Evolutionary conservation across 2,329 filamentous ascomycete species (phyloP), one percentile per base, ranked within the genome.

Genomic region (Bipolaris cookei): DNA sequence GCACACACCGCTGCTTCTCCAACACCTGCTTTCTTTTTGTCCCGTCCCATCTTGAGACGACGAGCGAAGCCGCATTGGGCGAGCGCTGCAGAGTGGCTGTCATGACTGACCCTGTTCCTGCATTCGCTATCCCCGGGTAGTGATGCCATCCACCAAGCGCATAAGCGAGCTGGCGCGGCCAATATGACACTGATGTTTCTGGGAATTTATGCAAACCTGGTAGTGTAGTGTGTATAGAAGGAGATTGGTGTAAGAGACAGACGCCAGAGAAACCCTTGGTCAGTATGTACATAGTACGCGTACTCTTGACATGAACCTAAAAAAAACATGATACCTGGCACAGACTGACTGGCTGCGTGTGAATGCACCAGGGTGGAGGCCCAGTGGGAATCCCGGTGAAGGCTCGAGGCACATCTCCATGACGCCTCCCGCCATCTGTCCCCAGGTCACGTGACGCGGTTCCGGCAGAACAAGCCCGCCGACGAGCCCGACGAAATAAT

Each of bases 391-490:
- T 18, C 34, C 30, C 18, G 11, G 35, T 42, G 18, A 13, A 23
- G 20, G 48, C 48, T 28, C 25, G 25, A 28, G 25, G 34, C 2
- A n/a, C 8, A 10, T 45, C 25, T 16, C 14, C 23, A 11, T 32
- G 18, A 30, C 13, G 39, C 39, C 18, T 46, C 30, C 30, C 43
- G 30, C n/a, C 3, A 13, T 21, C 35, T 14, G 43, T 3, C 35
- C 8, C 10, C 14, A 8, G 11, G 2, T 28, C 59, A 61, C 59
- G 56, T 61, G 59, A 59, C 16, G 46, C 58, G 58, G 58, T n/a
- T n/a, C 8, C 51, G 54, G 58, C 55, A 38, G 48, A 56, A 51
- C 35, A 30, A 49, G 20, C 18, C 11, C 38, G 35, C 54, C 58
- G 46, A 47, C 16, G 23, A 21, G 21, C 16, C 47, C 47, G 47